Conservation (phyloP, 495 filamentous ascomycete species). For the Chaetomium cochliodes region DNA sequence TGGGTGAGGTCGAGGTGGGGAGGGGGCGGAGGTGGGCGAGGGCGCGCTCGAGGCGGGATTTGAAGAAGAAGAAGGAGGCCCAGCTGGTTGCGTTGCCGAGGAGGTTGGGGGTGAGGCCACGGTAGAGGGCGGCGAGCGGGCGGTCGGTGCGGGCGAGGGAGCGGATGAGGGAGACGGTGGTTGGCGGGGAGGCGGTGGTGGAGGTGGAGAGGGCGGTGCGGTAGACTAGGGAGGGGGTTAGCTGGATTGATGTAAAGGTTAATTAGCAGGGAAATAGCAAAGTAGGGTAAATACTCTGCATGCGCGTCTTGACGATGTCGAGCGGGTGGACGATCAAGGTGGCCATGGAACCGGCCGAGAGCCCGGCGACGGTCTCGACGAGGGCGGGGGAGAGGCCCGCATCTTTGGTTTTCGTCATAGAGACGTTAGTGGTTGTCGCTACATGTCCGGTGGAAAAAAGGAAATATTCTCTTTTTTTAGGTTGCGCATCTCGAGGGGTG, state of each 20-base stretch:
- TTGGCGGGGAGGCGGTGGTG: slow-evolving; percentile 34
- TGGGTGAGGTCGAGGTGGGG: neutral
- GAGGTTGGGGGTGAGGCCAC: slow-evolving; percentile 85
- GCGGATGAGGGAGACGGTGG: slow-evolving; percentile 48
- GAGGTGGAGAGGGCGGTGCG: slow-evolving; percentile 37
- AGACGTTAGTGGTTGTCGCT: slow-evolving; percentile 23
- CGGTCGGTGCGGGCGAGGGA: slow-evolving; percentile 42
- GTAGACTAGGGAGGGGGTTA: slow-evolving; percentile 31
- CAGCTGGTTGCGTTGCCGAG: slow-evolving; percentile 87
- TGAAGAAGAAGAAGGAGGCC: slow-evolving; percentile 84
- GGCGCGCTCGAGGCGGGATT: slow-evolving; percentile 46
- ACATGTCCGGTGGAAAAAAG: slow-evolving; percentile 23
- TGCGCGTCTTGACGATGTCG: slow-evolving; percentile 91
- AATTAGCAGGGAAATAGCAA: neutral
- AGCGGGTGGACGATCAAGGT: slow-evolving; percentile 84
- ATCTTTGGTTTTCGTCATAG: slow-evolving; percentile 46
- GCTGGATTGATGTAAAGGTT: neutral
- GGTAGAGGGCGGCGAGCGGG: slow-evolving; percentile 69
- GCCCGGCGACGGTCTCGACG: slow-evolving; percentile 86
- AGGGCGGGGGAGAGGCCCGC: slow-evolving; percentile 66
- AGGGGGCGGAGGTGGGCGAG: slow-evolving; percentile 29
- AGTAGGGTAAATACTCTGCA: slow-evolving; percentile 66
- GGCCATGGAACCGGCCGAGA: slow-evolving; percentile 80
- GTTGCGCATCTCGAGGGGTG: slow-evolving; percentile 8
- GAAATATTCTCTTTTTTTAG: neutral